Conservation (phyloP, 176 grass and related monocot genomes). For the Avena insularis region DNA sequence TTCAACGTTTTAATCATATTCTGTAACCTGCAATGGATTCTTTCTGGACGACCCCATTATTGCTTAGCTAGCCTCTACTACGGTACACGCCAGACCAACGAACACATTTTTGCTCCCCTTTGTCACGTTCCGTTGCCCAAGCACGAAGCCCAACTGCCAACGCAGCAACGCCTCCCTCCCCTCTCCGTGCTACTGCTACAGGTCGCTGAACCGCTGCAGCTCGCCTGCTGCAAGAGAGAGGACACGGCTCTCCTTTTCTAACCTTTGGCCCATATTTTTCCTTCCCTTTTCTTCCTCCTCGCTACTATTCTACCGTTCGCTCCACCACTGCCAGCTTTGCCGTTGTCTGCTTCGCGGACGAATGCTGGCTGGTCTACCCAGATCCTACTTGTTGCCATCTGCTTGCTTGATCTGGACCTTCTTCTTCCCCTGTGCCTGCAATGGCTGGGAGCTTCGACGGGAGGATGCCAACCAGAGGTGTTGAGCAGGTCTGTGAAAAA, state of each 20-base stretch:
- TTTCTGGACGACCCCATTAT: conserved; percentile 6
- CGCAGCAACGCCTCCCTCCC: not conserved
- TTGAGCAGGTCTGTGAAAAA: conserved; percentile 66
- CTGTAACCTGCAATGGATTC: not conserved
- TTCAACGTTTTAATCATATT: not conserved
- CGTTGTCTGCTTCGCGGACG: conserved; percentile 37
- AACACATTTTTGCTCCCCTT: not conserved
- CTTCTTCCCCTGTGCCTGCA: conserved; percentile 1
- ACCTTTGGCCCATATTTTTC: conserved; percentile 33
- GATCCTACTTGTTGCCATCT: not conserved
- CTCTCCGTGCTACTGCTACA: not conserved
- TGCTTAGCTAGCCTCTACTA: not conserved
- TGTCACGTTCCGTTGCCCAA: not conserved
- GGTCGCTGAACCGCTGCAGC: conserved; percentile 13
- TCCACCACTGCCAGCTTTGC: conserved; percentile 41
- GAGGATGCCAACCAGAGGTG: conserved; percentile 64
- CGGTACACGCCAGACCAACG: not conserved
- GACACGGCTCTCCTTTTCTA: conserved; percentile 22
- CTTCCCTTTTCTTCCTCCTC: conserved; percentile 12
- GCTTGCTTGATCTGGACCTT: not conserved
- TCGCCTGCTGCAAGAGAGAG: not conserved
- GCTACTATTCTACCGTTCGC: conserved; percentile 38
- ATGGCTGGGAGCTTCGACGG: conserved; percentile 79
- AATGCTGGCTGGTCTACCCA: not conserved
- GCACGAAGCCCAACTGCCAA: conserved; percentile 7